phyloP scores from a whole-genome alignment of 139 green algal genomes.

The Pleodorina starrii region DNA sequence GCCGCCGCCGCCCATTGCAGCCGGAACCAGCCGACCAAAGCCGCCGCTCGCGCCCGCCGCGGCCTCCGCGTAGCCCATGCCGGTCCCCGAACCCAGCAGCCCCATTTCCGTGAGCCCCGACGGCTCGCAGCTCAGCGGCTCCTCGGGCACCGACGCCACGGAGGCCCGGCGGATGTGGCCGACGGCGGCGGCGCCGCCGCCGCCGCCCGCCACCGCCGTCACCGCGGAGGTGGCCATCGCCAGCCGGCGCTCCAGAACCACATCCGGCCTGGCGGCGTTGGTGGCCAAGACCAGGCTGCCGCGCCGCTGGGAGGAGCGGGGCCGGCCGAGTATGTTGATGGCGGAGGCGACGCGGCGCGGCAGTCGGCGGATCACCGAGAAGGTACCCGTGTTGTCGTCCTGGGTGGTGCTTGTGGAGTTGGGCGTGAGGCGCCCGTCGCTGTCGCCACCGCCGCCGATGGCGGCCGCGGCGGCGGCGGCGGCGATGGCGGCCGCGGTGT shows the following conservation, averaged over 20 bases:
- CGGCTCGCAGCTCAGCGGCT: neutral
- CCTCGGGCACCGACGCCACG: neutral
- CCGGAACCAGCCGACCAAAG: neutral
- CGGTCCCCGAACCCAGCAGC: too few relatives aligned
- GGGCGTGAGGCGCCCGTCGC: neutral
- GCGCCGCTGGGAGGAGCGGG: neutral
- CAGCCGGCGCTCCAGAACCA: neutral
- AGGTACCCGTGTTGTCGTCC: neutral
- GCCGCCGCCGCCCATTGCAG: too few relatives aligned
- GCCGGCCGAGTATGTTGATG: neutral
- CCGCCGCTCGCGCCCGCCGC: too few relatives aligned
- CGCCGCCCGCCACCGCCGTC: too few relatives aligned
- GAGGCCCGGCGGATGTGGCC: neutral
- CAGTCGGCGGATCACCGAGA: neutral
- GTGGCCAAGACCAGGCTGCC: neutral
- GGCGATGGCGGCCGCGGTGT: neutral
- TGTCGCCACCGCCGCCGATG: neutral
- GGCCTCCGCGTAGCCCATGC: neutral
- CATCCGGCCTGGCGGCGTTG: neutral
- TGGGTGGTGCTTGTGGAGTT: neutral
- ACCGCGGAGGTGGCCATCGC: neutral
- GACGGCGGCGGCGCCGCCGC: too few relatives aligned
- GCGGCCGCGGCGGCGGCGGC: neutral
- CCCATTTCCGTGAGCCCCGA: neutral
- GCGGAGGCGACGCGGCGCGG: neutral